A percentile compares a stretch with the other conserved stretches of the same genome.
These are phyloP conservation scores for Cercospora canescens DNA, from an alignment of 2,329 filamentous ascomycete genomes.

Conservation along the genomic window DNA sequence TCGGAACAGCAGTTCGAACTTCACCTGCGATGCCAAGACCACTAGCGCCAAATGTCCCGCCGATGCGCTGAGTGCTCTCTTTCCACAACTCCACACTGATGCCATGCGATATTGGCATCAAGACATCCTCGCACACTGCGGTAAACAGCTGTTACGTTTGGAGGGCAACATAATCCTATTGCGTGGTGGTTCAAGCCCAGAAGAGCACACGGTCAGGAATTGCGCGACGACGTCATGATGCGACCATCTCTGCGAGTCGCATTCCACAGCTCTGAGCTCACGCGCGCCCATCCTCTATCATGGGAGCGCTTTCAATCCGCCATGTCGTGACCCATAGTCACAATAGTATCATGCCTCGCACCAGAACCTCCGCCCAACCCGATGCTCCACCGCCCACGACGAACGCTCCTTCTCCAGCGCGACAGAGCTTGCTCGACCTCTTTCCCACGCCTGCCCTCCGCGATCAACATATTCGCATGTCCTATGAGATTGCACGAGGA, in stretches of 20 bases:
- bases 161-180: background rate
- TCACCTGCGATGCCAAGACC: background rate
- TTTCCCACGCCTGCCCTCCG: constrained; percentile 31
- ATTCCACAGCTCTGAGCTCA: background rate
- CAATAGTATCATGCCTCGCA: constrained; percentile 2
- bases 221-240: background rate
- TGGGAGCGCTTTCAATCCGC: background rate
- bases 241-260: background rate
- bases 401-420: background rate
- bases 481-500: constrained; percentile 60
- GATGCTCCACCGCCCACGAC: background rate
- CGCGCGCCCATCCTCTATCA: background rate
- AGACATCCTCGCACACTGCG: too few species aligned
- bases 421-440: background rate
- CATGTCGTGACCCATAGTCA: background rate
- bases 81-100: background rate
- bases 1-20: background rate
- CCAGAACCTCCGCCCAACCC: background rate
- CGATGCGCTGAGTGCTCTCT: background rate
- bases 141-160: background rate
- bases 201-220: background rate
- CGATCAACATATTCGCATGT: constrained; percentile 44
- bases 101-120: too few species aligned
- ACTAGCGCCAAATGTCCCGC: background rate
- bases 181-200: background rate